A percentile compares a stretch with the other conserved stretches of the same genome.
phyloP scores from a whole-genome alignment of 208 protist genomes.

The Trypanosomatidae sp. region DNA sequence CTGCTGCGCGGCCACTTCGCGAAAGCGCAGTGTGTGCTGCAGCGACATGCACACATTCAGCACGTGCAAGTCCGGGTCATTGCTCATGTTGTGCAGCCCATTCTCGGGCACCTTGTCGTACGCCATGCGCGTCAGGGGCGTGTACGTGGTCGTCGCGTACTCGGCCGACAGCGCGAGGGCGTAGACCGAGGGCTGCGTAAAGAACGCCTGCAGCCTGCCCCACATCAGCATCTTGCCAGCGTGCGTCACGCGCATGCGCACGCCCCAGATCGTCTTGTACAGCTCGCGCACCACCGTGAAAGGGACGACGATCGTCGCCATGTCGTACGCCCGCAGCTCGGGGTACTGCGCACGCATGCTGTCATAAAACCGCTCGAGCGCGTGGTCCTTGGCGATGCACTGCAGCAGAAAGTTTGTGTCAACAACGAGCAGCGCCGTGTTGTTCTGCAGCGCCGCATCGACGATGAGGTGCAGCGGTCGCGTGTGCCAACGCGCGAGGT shows the following conservation, averaged over 20 bases:
- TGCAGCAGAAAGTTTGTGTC: conserved; percentile 84
- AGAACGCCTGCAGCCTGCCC: conserved; percentile 33
- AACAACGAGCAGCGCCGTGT: conserved; percentile 33
- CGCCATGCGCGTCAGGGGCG: conserved; percentile 41
- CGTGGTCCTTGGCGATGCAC: conserved; percentile 49
- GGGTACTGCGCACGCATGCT: conserved; percentile 43
- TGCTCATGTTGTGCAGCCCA: conserved; percentile 5
- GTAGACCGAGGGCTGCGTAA: conserved; percentile 31
- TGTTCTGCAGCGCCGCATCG: conserved; percentile 12
- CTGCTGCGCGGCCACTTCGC: conserved; percentile 10
- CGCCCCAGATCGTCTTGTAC: conserved; percentile 48
- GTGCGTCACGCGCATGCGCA: conserved; percentile 14
- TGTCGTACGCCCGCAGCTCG: conserved; percentile 8
- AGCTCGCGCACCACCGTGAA: conserved; percentile 64
- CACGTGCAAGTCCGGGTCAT: conserved; percentile 67
- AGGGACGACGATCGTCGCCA: conserved; percentile 37
- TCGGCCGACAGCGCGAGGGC: conserved; percentile 42
- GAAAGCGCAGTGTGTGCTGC: conserved; percentile 43
- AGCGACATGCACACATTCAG: conserved; percentile 59
- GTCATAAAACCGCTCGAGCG: conserved; percentile 52
- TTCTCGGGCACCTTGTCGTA: conserved; percentile 25
- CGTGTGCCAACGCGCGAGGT: conserved; percentile 29
- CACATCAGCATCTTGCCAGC: conserved; percentile 42
- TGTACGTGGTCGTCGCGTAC: conserved; percentile 32
- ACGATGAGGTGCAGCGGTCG: conserved; percentile 20